Conservation (phyloP, 2,329 filamentous ascomycete species). For the Verticillium zaregamsianum region DNA sequence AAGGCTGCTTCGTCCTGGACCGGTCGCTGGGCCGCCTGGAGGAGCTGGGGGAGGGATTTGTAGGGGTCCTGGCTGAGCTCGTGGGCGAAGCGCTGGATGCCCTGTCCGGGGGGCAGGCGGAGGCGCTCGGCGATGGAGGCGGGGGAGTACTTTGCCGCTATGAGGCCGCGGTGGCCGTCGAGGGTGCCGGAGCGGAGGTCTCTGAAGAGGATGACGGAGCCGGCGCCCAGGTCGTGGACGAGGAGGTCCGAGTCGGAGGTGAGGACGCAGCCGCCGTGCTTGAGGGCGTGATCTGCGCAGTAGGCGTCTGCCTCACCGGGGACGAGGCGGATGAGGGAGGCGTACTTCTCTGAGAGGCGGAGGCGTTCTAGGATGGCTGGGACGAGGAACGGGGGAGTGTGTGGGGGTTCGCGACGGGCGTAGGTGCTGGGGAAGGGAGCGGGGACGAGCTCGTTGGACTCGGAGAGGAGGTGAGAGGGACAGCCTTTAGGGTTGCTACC, state of each 20-base stretch:
- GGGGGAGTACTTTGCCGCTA: constrained; percentile 21
- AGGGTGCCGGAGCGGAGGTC: constrained; percentile 45
- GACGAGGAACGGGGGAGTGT: constrained; percentile 66
- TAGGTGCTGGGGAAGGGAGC: constrained; percentile 20
- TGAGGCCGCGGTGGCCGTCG: constrained; percentile 13
- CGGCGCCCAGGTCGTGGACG: constrained; percentile 65
- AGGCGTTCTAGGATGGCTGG: constrained; percentile 72
- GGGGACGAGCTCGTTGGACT: constrained; percentile 4
- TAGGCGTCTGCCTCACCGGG: constrained; percentile 82
- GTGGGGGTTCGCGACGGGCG: constrained; percentile 24
- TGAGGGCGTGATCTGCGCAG: constrained; percentile 64
- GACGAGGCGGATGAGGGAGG: constrained; percentile 51
- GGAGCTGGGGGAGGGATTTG: constrained; percentile 12
- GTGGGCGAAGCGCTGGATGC: constrained; percentile 30
- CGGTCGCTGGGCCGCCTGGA: constrained; percentile 8
- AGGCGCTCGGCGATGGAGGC: constrained; percentile 36
- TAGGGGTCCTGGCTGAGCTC: constrained; percentile 25
- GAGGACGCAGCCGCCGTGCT: constrained; percentile 54
- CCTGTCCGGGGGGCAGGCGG: constrained; percentile 26
- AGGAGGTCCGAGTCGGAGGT: constrained; percentile 88
- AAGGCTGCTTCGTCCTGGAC: constrained; percentile 16
- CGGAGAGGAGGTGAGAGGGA: constrained; percentile 13
- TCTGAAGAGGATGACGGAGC: constrained; percentile 64
- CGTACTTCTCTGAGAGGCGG: constrained; percentile 35
- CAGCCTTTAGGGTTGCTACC: constrained; percentile 24